Base-by-base conservation (phyloP, 345 rosid species). In the Eucalyptus viminalis region DNA sequence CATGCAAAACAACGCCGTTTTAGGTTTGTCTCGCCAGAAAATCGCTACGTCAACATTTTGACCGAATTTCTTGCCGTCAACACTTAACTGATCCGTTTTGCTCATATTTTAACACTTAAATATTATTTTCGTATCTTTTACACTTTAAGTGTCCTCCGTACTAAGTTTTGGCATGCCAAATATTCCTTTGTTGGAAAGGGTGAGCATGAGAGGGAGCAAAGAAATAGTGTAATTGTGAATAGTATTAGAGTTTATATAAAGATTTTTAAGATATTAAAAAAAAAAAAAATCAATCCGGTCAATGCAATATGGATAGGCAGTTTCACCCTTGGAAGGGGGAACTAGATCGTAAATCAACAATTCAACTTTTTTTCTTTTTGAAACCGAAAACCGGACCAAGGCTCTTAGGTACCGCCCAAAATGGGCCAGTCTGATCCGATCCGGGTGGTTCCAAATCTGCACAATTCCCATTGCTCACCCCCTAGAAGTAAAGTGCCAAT, bases 31-130 rank as follows among this genome's bases (percentile, higher is more conserved):
- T 53, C 1, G 1, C 11, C 0, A 1, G 0, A 53, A 53, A 53
- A 53, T 53, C 10, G 2, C 0, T 0, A 53, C 0, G 0, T 7
- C 0, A 1, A 53, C 0, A 53, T 19, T 53, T 53, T 53, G 5
- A 0, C 5, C 1, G 1, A 1, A 53, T 53, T 8, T 53, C 2
- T 19, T 0, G 1, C 2, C 0, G 0, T 8, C 0, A 0, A 0
- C 2, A 53, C 10, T 53, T 53, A 53, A 53, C 0, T 53, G 0
- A 53, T 53, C 1, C 0, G 8, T 53, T 53, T 53, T 53, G 0
- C 25, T 53, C 2, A 0, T 53, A 53, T 53, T 19, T 53, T 53
- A 0, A 53, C 0, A 53, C 1, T 19, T 53, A 53, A 19, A 53
- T 19, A 1, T 53, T 53, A 53, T 0, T 53, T 53, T 19, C 5